Percentiles rank a stretch among this genome's conserved stretches.
Evolutionary conservation across 2,329 filamentous ascomycete species (phyloP).

Genomic region (Cercospora sp.): DNA sequence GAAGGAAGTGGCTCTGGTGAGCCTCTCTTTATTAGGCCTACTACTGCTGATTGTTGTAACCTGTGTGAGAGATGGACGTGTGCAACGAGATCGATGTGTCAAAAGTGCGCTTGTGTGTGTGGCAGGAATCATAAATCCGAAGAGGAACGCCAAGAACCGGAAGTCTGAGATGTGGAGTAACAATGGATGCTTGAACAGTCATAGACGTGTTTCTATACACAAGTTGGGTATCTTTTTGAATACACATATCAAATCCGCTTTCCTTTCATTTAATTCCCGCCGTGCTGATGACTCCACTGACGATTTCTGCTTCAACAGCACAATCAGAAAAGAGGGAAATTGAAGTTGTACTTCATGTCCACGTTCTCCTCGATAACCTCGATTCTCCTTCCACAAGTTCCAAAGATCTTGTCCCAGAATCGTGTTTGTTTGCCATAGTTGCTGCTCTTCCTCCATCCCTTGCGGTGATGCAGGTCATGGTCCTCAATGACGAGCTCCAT

Average conservation of each 20-base stretch:
- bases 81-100: neutral
- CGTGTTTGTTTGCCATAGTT: conserved; percentile 45
- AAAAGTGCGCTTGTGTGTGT: neutral
- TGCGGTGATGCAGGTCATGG: conserved; percentile 44
- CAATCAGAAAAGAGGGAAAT: conserved; percentile 21
- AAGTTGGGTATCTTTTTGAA: conserved; percentile 1
- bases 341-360: conserved; percentile 18
- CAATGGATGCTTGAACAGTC: neutral
- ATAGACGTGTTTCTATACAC: neutral
- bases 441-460: conserved; percentile 43
- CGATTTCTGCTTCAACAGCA: neutral
- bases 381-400: conserved; percentile 37
- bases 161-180: no score
- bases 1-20: neutral
- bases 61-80: no score
- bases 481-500: conserved; percentile 48
- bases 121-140: neutral
- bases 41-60: neutral
- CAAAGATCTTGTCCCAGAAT: conserved; percentile 40
- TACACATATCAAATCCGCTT: neutral
- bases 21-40: neutral
- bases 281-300: neutral
- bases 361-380: conserved; percentile 33
- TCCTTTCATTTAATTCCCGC: neutral
- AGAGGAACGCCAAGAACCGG: neutral